Evolutionary conservation across 2,329 filamentous ascomycete species (phyloP).

Genomic region (Calycina herbarum): DNA sequence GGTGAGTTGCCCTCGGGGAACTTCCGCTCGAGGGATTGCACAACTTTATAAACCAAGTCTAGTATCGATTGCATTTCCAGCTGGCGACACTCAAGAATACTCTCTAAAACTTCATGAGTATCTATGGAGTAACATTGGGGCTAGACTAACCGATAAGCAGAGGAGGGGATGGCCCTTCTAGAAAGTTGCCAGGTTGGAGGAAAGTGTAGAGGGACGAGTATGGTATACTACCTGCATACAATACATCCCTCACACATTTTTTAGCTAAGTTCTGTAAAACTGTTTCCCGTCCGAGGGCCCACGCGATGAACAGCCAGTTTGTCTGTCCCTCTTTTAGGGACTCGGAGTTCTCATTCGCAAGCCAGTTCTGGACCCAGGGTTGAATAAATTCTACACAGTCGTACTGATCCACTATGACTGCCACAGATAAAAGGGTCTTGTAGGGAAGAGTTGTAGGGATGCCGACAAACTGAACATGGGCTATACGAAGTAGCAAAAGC

Average conservation of each 20-base stretch:
- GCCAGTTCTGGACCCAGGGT: constrained; percentile 16
- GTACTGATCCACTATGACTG: constrained; percentile 19
- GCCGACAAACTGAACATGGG: constrained; percentile 15
- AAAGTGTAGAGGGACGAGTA: not conserved
- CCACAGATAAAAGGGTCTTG: constrained; percentile 11
- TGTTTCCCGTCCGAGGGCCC: not conserved
- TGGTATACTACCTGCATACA: not conserved
- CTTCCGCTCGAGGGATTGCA: not conserved
- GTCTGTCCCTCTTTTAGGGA: not conserved
- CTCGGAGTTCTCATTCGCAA: not conserved
- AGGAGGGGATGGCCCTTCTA: not conserved
- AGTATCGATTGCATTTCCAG: not conserved
- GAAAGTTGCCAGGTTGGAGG: not conserved
- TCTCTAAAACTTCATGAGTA: not conserved
- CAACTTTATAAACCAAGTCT: not conserved
- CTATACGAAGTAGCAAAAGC: constrained; percentile 16
- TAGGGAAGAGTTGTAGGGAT: constrained; percentile 11
- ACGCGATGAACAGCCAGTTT: constrained; percentile 2
- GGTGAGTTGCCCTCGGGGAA: not conserved
- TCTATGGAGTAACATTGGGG: not conserved
- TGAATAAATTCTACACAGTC: constrained; percentile 14
- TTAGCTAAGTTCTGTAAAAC: not conserved
- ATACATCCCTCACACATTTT: not conserved
- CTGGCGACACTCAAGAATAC: not conserved
- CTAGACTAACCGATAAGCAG: not conserved